phyloP scores from a whole-genome alignment of 495 filamentous ascomycete species.

The Penicillium arizonense region DNA sequence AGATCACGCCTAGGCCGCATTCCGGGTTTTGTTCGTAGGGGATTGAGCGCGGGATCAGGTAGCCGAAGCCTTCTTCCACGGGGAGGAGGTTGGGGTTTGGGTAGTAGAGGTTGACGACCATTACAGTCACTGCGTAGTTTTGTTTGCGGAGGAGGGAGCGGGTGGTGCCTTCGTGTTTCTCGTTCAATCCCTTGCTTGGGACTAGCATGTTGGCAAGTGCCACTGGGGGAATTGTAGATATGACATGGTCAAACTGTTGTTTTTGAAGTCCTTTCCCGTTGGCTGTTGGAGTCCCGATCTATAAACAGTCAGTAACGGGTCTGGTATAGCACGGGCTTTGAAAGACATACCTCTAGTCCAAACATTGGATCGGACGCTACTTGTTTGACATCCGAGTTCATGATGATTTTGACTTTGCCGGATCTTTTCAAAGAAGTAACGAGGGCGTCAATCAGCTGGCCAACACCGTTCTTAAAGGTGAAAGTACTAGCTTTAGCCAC shows the following conservation, averaged over 20 bases:
- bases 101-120: conserved; percentile 91
- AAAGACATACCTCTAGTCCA: background rate
- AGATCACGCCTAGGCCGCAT: conserved; percentile 82
- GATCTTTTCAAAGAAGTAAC: conserved; percentile 24
- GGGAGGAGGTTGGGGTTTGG: conserved; percentile 59
- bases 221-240: conserved; percentile 65
- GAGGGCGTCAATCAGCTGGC: conserved; percentile 34
- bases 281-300: background rate
- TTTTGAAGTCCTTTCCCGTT: conserved; percentile 3
- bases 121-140: conserved; percentile 73
- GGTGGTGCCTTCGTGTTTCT: background rate
- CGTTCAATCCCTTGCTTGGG: background rate
- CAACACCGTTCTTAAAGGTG: conserved; percentile 38
- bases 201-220: conserved; percentile 26
- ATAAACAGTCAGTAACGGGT: background rate
- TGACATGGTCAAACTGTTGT: conserved; percentile 55
- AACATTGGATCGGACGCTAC: background rate
- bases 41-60: conserved; percentile 76
- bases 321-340: background rate
- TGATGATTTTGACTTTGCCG: conserved; percentile 27
- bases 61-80: conserved; percentile 73
- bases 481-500: conserved; percentile 50
- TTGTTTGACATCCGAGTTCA: conserved; percentile 16
- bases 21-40: conserved; percentile 76
- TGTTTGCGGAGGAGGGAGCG: conserved; percentile 27